Base-by-base conservation (phyloP, 2,329 filamentous ascomycete species). In the Monilinia vaccinii-corymbosi region DNA sequence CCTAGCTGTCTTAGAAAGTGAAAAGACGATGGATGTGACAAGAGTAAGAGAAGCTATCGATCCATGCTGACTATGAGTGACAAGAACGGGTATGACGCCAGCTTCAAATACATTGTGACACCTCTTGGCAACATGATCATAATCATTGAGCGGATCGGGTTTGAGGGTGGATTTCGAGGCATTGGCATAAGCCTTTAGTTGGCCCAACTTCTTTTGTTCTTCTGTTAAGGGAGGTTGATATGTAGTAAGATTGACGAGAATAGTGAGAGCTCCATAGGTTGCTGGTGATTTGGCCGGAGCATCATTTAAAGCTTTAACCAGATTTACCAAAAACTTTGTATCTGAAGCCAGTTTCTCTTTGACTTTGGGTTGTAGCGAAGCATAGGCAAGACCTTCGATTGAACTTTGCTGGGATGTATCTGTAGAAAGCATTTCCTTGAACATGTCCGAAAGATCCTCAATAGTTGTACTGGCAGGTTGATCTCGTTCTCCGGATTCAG, bases 101-200 rank as follows among this genome's bases (percentile, higher is more conserved):
- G 88, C 87, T 34, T 93, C 85, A 61, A 97, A 88, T 14, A 97
- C 80, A 13, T 81, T 81, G 70, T 82, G 84, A 73, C 93, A 97
- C 28, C 94, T 85, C 62, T 81, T 80, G 18, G 82, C 79, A 38
- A 96, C 91, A 65, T 89, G 84, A 2, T 86, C 79, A 60, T 96
- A 86, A 62, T 91, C 83, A 60, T 94, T 86, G 0, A 95, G 77
- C 9, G 84, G 82, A 69, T 92, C 84, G 0, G 81, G 77, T 3
- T 79, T 76, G 0, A 78, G 72, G n/a, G 81, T 71, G 62, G 83
- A 82, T 69, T 90, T 91, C 6, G 86, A 85, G 0, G 91, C 88
- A 70, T 96, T 90, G 16, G 94, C 94, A 69, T 97, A 99, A 2
- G 91, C 90, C 76, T 96, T 97, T 48, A 99, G 81, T 72, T 99